A percentile compares a stretch with the other conserved stretches of the same genome.
Evolutionary conservation across 192 early-diverging fungal species (phyloP).

Genomic region (Thoreauomyces humboldtii): DNA sequence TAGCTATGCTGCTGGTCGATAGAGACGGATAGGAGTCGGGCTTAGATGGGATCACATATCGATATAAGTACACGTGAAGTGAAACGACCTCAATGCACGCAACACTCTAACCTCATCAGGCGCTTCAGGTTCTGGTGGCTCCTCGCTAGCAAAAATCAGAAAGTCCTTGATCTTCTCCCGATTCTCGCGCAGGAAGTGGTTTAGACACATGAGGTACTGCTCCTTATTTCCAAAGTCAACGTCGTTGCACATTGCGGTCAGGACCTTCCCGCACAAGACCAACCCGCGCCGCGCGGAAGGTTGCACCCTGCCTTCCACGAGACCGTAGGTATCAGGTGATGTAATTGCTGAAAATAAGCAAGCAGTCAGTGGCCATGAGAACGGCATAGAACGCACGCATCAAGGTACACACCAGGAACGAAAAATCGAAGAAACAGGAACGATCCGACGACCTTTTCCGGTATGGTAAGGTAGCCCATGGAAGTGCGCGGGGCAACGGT

Average conservation of each 20-base stretch:
- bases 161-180: conserved; percentile 46
- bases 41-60: no score
- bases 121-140: no score
- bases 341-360: conserved; percentile 45
- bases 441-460: conserved; percentile 68
- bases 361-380: background rate
- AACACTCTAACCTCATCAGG: no score
- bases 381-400: background rate
- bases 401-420: conserved; percentile 45
- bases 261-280: conserved; percentile 55
- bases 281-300: conserved; percentile 44
- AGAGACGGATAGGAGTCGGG: no score
- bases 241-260: conserved; percentile 61
- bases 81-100: no score
- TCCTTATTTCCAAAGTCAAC: conserved; percentile 64
- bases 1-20: conserved; percentile 5
- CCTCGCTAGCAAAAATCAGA: conserved; percentile 25
- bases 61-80: no score
- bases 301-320: conserved; percentile 42
- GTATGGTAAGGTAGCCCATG: conserved; percentile 52
- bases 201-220: conserved; percentile 47
- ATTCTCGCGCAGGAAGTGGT: conserved; percentile 47
- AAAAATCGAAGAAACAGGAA: conserved; percentile 60
- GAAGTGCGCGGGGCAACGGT: conserved; percentile 25
- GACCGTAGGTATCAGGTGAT: conserved; percentile 49